These are phyloP conservation scores for Saccharomycopsis javanensis DNA, from an alignment of 805 yeast species.

Conservation along the genomic window DNA sequence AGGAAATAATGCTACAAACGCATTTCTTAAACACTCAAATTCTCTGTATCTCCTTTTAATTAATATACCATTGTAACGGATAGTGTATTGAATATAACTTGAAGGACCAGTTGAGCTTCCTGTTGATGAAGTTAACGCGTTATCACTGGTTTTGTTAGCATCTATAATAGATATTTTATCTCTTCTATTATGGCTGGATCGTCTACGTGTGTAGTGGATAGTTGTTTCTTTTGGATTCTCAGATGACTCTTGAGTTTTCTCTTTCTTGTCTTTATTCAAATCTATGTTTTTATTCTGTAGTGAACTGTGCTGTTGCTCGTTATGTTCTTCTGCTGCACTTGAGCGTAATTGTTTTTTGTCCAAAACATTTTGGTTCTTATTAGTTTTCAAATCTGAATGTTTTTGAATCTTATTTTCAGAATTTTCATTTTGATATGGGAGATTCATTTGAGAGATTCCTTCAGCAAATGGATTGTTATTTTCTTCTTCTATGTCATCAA, in stretches of 20 bases:
- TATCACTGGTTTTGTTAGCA: constrained; percentile 77
- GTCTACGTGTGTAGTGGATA: background rate
- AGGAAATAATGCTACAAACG: constrained; percentile 66
- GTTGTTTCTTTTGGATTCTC: background rate
- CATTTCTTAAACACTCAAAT: constrained; percentile 72
- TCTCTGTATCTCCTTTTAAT: constrained; percentile 81
- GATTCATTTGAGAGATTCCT: constrained; percentile 14
- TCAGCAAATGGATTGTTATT: constrained; percentile 18
- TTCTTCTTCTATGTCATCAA: constrained; percentile 16
- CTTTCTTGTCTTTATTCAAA: background rate
- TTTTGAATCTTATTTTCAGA: background rate
- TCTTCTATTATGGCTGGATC: background rate
- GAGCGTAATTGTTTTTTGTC: no score
- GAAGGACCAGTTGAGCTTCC: constrained; percentile 37
- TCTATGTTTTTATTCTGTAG: background rate
- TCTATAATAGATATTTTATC: constrained; percentile 41
- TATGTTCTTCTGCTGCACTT: background rate
- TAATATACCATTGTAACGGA: constrained; percentile 45
- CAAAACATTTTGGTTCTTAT: background rate
- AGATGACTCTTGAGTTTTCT: background rate
- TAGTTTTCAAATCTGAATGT: background rate
- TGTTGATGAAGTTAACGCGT: background rate
- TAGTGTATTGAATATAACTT: constrained; percentile 76
- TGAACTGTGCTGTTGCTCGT: background rate
- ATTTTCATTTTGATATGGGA: constrained; percentile 7